Evolutionary conservation across 352 stramenopile genomes (phyloP), one percentile per base, ranked within the genome.

Genomic region (Phytophthora fragariaefolia): DNA sequence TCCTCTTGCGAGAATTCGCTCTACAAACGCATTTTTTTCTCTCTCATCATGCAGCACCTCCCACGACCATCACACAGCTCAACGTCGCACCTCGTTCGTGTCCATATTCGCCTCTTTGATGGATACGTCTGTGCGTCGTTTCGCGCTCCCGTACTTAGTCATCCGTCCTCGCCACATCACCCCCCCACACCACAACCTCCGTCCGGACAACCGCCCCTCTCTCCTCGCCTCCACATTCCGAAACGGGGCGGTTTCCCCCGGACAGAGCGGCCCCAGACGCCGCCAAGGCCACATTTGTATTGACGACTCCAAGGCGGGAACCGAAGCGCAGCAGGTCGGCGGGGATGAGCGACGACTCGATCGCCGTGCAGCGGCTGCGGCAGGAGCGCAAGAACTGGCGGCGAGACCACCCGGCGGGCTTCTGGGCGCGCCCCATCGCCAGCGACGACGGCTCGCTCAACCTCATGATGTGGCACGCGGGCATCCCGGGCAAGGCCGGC

Each of bases 391-490:
- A 98, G 87, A 95, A 96, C 67, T 98, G 93, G 96, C 85, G 95
- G 48, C 78, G 90, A 52, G 95, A 99, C 79, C 96, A 98, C 83
- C 96, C 96, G 20, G 95, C 90, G 64, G 97, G 97, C 17, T 99
- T 99, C 80, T 98, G 97, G 83, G 98, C 98, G n/a, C 88, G 95
- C 5, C 98, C 97, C 6, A 74, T 91, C 10, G 76, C 87, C 34
- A 97, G 85, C 57, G 90, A 95, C 6, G 98, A 99, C 68, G 96
- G 96, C 50, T 98, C 95, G 38, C 93, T 96, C 6, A 97, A 99
- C 79, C 89, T 99, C 60, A 98, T 99, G 95, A 70, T 83, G 63
- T 99, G 98, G 98, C 89, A 98, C 54, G 95, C 95, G 7, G 96
- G 96, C 52, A 98, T 99, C 66, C 97, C 97, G 0, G 97, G 85